Conservation (phyloP, 768 basidiomycete genomes). For the Porphyrellus cyaneotinctus region DNA sequence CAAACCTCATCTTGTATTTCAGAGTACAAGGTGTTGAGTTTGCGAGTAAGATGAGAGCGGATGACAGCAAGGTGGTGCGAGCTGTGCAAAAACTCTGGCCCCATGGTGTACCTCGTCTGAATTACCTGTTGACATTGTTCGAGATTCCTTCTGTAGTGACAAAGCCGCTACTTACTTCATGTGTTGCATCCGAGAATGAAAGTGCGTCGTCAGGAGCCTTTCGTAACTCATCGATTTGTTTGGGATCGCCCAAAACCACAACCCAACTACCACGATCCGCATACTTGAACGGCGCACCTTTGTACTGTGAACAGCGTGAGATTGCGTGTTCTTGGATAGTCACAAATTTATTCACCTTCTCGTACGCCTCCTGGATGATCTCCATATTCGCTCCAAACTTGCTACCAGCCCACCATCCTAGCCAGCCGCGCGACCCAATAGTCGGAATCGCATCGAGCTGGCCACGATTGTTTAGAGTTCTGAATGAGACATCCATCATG, state of each 20-base stretch:
- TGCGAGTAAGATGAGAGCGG: neutral
- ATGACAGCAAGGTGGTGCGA: neutral
- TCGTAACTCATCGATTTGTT: neutral
- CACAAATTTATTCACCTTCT: neutral
- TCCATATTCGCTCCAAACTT: neutral
- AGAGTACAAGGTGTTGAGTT: neutral
- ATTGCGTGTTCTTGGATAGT: too few relatives aligned
- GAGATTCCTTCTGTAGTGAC: too few relatives aligned
- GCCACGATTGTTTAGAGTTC: neutral
- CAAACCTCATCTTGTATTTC: neutral
- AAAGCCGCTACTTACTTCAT: neutral
- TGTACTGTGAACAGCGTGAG: neutral
- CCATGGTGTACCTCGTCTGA: too few relatives aligned
- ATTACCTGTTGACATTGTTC: too few relatives aligned
- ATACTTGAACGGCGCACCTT: neutral
- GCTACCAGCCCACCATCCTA: neutral
- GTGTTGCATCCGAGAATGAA: neutral
- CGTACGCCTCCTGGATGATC: neutral
- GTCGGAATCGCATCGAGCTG: neutral
- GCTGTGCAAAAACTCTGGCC: too few relatives aligned
- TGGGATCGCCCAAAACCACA: neutral
- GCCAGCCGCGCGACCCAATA: neutral
- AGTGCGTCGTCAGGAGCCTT: neutral
- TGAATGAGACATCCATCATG: too few relatives aligned
- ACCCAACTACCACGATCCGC: neutral